Evolutionary conservation across 805 yeast genomes (phyloP), one percentile per base, ranked within the genome.

Genomic region (Jamesozyma rosinii): DNA sequence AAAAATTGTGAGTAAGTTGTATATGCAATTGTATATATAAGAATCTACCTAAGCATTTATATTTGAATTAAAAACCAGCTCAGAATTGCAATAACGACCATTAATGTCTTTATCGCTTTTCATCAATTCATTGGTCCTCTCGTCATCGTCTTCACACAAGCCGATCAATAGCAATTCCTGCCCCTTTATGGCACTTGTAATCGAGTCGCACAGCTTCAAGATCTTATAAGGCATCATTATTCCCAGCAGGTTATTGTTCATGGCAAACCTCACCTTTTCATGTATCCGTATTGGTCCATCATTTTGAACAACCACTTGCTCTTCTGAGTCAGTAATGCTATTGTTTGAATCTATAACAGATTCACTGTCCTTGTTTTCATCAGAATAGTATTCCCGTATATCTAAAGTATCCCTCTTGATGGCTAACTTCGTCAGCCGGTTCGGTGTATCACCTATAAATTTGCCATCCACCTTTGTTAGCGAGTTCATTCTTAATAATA

Each of bases 151-250:
- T 17, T 62, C 60, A 41, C 71, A 69, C 0, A 80, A 68, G 2
- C 87, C 90, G n/a, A 89, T 90, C 38, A 90, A 67, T 41, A 90
- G 78, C 49, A 90, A 70, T 0, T 97, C 97, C 43, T 82, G 72
- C 1, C 83, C 78, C 46, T 95, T 71, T 14, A 90, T 81, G 24
- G 83, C 73, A 31, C 82, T 83, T 5, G 83, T 75, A 34, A 89
- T 64, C 41, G 81, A 79, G 0, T 95, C 94, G 36, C 87, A 88
- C 24, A 88, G 66, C 32, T 72, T 67, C 44, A 90, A 66, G 43
- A 92, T 58, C 44, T 81, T 80, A 22, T 77, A 73, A 0, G 95
- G 87, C 19, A 86, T 76, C 20, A 87, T 78, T 10, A 92, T 61
- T 15, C 98, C 98, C 49, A 92, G 70, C 42, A 92, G 68, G 57